Evolutionary conservation across 306 rosid genomes (phyloP).

Genomic region (Vigna trinervia): DNA sequence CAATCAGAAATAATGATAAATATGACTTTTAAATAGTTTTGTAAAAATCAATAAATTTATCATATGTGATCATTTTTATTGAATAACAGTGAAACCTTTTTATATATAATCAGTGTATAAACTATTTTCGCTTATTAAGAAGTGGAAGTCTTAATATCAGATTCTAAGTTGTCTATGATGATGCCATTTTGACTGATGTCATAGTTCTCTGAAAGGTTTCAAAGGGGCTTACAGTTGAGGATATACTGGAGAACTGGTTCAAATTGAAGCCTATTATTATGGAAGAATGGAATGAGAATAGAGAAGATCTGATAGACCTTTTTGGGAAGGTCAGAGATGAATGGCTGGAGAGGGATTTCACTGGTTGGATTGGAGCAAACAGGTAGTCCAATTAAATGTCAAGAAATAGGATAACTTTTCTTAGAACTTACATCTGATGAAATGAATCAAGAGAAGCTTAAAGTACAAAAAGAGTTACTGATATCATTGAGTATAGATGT

Average conservation of each 20-base stretch:
- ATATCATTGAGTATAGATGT: slow-evolving; percentile 13
- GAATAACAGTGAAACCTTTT: not conserved
- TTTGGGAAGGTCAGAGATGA: slow-evolving; percentile 90
- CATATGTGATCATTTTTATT: not conserved
- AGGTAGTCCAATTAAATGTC: slow-evolving; percentile 59
- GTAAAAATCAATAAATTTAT: not conserved
- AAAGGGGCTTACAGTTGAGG: slow-evolving; percentile 78
- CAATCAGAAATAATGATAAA: not conserved
- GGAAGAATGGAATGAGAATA: slow-evolving; percentile 87
- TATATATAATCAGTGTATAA: not conserved
- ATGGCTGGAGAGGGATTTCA: slow-evolving; percentile 80
- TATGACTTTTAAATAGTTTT: not conserved
- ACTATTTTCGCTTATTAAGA: not conserved
- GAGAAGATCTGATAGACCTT: slow-evolving; percentile 66
- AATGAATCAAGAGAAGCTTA: slow-evolving; percentile 2
- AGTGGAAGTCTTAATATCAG: slow-evolving; percentile 33
- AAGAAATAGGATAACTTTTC: slow-evolving; percentile 11
- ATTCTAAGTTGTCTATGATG: slow-evolving; percentile 38
- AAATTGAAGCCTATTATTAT: slow-evolving; percentile 80
- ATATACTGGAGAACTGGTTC: slow-evolving; percentile 87
- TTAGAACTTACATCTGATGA: not conserved
- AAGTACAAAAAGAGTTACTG: slow-evolving; percentile 9
- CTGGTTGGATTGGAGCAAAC: slow-evolving; percentile 91
- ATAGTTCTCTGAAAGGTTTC: slow-evolving; percentile 71
- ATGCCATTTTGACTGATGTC: slow-evolving; percentile 35